Evolutionary conservation across 2,329 filamentous ascomycete genomes (phyloP), one percentile per base, ranked within the genome.

Genomic region (Neoascochyta sp.): DNA sequence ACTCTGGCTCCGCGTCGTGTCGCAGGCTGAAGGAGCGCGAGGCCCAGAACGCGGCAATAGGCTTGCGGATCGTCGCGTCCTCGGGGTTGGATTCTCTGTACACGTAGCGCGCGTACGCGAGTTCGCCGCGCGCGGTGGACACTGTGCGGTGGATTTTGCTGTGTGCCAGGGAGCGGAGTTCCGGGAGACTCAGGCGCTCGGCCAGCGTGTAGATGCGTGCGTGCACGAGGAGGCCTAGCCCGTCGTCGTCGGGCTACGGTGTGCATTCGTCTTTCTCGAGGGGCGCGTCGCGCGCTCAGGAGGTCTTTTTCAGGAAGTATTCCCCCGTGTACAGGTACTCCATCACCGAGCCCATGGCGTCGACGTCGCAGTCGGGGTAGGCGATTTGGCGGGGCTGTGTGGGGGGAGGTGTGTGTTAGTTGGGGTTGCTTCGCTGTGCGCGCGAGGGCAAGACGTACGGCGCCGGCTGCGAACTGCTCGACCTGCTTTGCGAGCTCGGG

Each of bases 131-230:
- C 19, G 87, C 86, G 0, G 85, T 93, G 24, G 83, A 86, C 56
- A 88, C 83, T 52, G 94, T 84, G 60, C 86, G 86, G 70, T 95
- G 87, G 52, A 95, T 95, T 71, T 95, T 95, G 59, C 78, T 80
- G 59, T 85, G 85, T 3, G 88, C 83, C 16, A 95, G 78, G 11
- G 73, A 76, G 63, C 85, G 86, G 41, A 95, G 78, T 7, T 70
- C 69, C 1, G 68, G 67, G 11, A 73, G 67, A 22, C 78, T 75
- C 39, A 92, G 80, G 64, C 83, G 87, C 51, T 88, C 83, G 14
- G 86, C 88, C 14, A 95, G 73, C 0, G 86, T 95, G 70, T 95
- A 95, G 43, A 95, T 77, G 43, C 84, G 83, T 13, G 89, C 89
- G 61, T 95, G 89, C 54, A 85, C 86, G 39, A 95, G 78, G 11